Base-by-base conservation (phyloP, 768 basidiomycete genomes). In the Ramaria sp. region DNA sequence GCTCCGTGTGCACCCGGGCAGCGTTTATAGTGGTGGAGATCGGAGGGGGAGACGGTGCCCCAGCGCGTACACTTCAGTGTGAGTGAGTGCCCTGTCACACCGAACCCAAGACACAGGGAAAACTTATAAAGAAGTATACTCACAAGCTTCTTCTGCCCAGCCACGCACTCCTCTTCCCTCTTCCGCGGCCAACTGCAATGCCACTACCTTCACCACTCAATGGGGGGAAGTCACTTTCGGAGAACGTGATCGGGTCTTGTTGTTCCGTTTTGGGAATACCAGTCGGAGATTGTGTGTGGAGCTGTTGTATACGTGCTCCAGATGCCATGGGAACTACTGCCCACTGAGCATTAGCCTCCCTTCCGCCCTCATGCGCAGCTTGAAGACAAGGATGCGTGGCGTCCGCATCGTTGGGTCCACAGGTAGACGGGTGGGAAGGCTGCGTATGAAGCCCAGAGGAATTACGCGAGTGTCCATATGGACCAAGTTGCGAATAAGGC, bases 161-260 rank as follows among this genome's bases (percentile, higher is more conserved):
- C 55, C 55, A 57, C 10, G 48, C 55, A 30, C 55, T 31, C 10
- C 31, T 20, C 17, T 50, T 57, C 37, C 46, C 34, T 37, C 20
- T 19, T 17, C 45, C 55, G 30, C 30, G 46, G 17, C 30, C 42
- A 19, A 22, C 31, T 20, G 37, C n/a, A 22, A 33, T 31, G 5
- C 27, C 33, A 24, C 22, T 27, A 46, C 24, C 41, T 17, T 57
- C 37, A n/a, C 45, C 46, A 20, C 48, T 17, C 30, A 57, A 39
- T 20, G 55, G 55, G 9, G 55, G 55, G 22, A 57, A 57, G 37
- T 57, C 55, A 20, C 55, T 57, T 27, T 57, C 55, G 38, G 55
- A 57, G 37, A 57, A 57, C 30, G 46, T 38, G 15, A 57, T 17
- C 9, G 46, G 48, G 17, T 9, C 17, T 24, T 49, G 19, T 15